Evolutionary conservation across 495 filamentous ascomycete species (phyloP).

Genomic region (Penicillium nucicola): DNA sequence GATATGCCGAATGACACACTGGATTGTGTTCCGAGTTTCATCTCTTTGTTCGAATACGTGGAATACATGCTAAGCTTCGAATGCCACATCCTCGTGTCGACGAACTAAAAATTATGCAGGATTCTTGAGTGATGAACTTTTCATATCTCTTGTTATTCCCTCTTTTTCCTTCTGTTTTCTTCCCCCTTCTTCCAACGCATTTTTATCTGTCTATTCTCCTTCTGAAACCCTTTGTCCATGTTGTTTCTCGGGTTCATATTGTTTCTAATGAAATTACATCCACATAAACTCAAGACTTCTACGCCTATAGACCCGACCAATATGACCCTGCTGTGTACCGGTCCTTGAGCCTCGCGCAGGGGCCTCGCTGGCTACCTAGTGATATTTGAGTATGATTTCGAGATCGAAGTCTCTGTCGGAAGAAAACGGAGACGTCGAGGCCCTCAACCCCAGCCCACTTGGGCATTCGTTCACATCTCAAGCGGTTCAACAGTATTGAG

Average conservation of each 20-base stretch:
- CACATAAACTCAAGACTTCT: conserved; percentile 13
- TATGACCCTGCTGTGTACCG: conserved; percentile 3
- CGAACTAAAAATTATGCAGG: conserved; percentile 14
- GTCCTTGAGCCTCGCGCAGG: conserved; percentile 8
- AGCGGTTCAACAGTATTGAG: conserved; percentile 2
- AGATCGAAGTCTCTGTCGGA: background rate
- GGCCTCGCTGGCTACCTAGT: background rate
- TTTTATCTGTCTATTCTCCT: conserved; percentile 2
- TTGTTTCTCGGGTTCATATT: conserved; percentile 28
- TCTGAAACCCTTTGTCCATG: conserved; percentile 13
- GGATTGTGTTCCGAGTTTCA: background rate
- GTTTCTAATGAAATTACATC: conserved; percentile 23
- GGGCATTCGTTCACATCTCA: conserved; percentile 12
- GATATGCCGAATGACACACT: conserved; percentile 5
- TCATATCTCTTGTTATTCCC: conserved; percentile 7
- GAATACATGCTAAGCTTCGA: conserved; percentile 9
- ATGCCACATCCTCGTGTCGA: conserved; percentile 7
- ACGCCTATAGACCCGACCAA: conserved; percentile 1
- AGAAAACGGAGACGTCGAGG: background rate
- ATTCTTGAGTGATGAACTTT: conserved; percentile 17
- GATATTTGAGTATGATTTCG: background rate
- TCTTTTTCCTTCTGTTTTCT: conserved; percentile 3
- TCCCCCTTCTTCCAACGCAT: background rate
- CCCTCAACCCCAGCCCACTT: conserved; percentile 16
- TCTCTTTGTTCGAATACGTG: conserved; percentile 4